Evolutionary conservation across 2,329 filamentous ascomycete species (phyloP), one percentile per base, ranked within the genome.

Genomic region (Fusarium austroafricanum): DNA sequence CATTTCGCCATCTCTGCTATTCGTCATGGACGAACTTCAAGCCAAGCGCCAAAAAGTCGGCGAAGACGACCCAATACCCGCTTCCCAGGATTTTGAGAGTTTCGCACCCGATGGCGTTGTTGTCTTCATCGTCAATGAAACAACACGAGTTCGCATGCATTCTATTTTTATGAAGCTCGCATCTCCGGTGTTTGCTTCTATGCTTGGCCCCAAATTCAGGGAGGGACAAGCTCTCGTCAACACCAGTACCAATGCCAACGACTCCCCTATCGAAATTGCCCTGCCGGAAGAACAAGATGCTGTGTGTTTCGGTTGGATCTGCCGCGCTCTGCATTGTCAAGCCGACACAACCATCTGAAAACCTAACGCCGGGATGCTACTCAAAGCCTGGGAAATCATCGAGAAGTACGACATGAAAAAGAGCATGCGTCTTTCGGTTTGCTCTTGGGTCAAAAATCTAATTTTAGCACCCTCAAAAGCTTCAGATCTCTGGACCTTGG

Each of bases 341-440:
- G 38, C 17, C 8, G 8, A 20, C 2, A 66, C 61, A 14, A 23
- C 3, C 3, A 18, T 56, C 14, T 66, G 40, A 61, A 4, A 3
- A 2, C 55, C 61, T 2, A n/a, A 1, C 0, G 2, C 11, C 2
- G 2, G 1, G 10, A 28, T 29, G 18, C 18, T 56, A 10, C 1
- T 10, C 2, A 10, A 43, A 2, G 5, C 52, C 15, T 40, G 43
- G 29, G 14, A 7, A 2, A 7, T 61, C 14, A 26, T 40, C n/a
- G 31, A 66, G 3, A 66, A 66, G 37, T 66, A 66, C 37, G 15
- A 40, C 14, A 23, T 61, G 29, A 31, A 28, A 10, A 38, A 46
- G 7, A n/a, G 28, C 15, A 47, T 66, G 14, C 31, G 46, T 3
- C 18, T 66, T 43, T 66, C 63, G 2, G 7, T 66, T 9, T 4